Percentiles rank a stretch among this genome's conserved stretches.
These are phyloP conservation scores for Gorgonomyces haynaldii DNA, from an alignment of 192 early-diverging fungal genomes.

Conservation along the genomic window DNA sequence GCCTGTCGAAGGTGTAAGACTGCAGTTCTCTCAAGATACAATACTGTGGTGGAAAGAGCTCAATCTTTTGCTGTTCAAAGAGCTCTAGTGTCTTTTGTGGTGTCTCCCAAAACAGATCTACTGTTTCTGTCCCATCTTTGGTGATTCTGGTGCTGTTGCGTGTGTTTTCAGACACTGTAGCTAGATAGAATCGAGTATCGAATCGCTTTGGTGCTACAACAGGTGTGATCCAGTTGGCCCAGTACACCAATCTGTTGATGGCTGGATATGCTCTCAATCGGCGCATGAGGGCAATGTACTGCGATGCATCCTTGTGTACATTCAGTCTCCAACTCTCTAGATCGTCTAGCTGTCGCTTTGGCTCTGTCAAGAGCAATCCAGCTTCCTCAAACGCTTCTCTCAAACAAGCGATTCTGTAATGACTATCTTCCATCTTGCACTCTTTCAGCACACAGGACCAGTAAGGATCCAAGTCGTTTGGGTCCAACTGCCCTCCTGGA, in stretches of 20 bases:
- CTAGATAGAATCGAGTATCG: conserved; percentile 57
- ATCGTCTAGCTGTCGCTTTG: conserved; percentile 29
- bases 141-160: not conserved
- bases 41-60: conserved; percentile 60
- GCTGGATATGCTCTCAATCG: conserved; percentile 29
- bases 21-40: conserved; percentile 40
- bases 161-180: conserved; percentile 32
- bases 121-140: conserved; percentile 49
- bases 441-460: conserved; percentile 1
- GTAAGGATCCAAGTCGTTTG: conserved; percentile 7
- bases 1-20: conserved; percentile 32
- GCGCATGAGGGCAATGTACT: conserved; percentile 39
- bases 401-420: conserved; percentile 10
- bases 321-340: not conserved
- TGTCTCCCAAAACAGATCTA: conserved; percentile 50
- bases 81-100: conserved; percentile 48
- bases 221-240: conserved; percentile 60
- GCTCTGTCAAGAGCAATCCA: conserved; percentile 42
- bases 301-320: conserved; percentile 23
- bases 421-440: not conserved
- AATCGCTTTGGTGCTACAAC: conserved; percentile 37
- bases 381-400: conserved; percentile 73
- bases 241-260: conserved; percentile 36
- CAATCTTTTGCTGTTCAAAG: conserved; percentile 25
- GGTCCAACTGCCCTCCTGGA: conserved; percentile 27